These are phyloP conservation scores for Oryza nivara DNA, from an alignment of 176 grass and related monocot genomes.

Conservation along the genomic window DNA sequence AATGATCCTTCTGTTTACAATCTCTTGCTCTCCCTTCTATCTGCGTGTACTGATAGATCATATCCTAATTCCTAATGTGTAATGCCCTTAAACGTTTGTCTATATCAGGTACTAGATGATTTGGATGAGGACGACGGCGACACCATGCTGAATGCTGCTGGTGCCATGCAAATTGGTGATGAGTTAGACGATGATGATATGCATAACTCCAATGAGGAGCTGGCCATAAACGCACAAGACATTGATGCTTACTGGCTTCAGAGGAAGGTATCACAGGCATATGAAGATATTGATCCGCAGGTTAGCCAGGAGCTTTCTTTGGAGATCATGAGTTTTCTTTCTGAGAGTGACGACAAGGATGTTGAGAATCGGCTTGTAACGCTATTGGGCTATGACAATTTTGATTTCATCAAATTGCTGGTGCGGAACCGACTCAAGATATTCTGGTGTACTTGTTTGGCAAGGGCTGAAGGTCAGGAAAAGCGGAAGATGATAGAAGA, in stretches of 20 bases:
- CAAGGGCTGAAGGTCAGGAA: constrained; percentile 87
- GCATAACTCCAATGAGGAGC: constrained; percentile 60
- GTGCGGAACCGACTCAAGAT: constrained; percentile 86
- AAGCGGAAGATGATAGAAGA: constrained; percentile 83
- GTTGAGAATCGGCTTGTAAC: constrained; percentile 82
- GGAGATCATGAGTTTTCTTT: constrained; percentile 83
- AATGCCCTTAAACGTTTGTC: neutral
- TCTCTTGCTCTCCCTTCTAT: neutral
- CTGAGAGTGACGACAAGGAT: constrained; percentile 72
- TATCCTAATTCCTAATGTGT: neutral
- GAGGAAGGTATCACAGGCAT: constrained; percentile 85
- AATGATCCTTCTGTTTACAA: neutral
- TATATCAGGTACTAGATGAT: constrained; percentile 85
- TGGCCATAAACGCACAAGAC: constrained; percentile 81
- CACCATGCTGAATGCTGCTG: constrained; percentile 44
- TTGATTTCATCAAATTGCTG: constrained; percentile 86
- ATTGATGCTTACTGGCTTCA: constrained; percentile 99
- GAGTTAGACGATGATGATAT: constrained; percentile 66
- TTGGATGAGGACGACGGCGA: constrained; percentile 78
- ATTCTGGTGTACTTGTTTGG: constrained; percentile 86
- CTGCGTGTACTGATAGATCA: neutral
- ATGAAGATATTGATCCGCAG: constrained; percentile 78
- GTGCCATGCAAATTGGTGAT: constrained; percentile 87
- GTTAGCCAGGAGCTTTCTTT: constrained; percentile 76
- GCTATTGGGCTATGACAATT: constrained; percentile 87